These are phyloP conservation scores for Mycena rebaudengoi DNA, from an alignment of 768 basidiomycete species.

Conservation along the genomic window DNA sequence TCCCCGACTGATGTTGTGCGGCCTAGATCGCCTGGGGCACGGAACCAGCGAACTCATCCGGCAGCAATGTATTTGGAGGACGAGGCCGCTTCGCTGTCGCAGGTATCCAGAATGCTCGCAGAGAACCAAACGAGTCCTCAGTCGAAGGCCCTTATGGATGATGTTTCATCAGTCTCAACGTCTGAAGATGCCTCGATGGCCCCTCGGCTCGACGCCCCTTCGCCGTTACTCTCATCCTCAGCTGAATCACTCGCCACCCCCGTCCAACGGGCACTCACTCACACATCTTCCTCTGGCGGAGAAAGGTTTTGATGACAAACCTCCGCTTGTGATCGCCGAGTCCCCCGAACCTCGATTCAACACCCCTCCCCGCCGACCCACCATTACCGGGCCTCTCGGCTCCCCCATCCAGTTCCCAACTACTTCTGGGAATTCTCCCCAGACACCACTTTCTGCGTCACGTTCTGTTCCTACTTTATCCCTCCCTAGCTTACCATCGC, in stretches of 20 bases:
- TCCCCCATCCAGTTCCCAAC: constrained; percentile 25
- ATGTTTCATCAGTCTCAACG: constrained; percentile 26
- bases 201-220: constrained; percentile 24
- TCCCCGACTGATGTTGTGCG: constrained; percentile 16
- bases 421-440: constrained; percentile 11
- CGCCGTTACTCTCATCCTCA: constrained; percentile 30
- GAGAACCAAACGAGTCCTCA: constrained; percentile 4
- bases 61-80: constrained; percentile 19
- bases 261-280: constrained; percentile 22
- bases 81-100: constrained; percentile 18
- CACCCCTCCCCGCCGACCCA: constrained; percentile 11
- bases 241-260: constrained; percentile 28
- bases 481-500: constrained; percentile 21
- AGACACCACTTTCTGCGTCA: constrained; percentile 20
- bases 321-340: constrained; percentile 12
- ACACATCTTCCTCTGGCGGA: constrained; percentile 21
- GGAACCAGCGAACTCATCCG: constrained; percentile 19
- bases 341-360: constrained; percentile 11
- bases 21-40: constrained; percentile 22
- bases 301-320: constrained; percentile 3
- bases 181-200: constrained; percentile 24
- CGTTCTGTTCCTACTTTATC: constrained; percentile 30
- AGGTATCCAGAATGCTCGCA: constrained; percentile 19
- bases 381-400: background rate
- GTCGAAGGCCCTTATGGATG: no score